Conservation (phyloP, 768 basidiomycete species). For the Lactarius vividus region DNA sequence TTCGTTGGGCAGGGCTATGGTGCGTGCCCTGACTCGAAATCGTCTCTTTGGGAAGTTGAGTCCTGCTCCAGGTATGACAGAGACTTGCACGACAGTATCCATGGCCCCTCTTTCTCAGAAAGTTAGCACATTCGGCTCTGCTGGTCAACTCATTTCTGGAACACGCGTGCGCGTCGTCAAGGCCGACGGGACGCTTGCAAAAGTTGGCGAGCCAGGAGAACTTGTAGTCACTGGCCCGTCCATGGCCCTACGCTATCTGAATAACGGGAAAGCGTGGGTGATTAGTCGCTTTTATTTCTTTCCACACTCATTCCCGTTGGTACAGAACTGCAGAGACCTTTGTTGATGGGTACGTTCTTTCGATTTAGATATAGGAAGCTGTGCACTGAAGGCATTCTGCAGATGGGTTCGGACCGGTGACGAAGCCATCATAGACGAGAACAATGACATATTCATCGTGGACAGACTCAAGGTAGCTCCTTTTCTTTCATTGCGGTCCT, state of each 20-base stretch:
- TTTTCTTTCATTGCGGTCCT: background rate
- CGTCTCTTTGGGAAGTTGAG: background rate
- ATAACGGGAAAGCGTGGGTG: conserved; percentile 59
- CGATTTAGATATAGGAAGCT: background rate
- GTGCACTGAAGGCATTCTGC: background rate
- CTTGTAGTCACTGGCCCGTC: conserved; percentile 46
- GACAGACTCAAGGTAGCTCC: conserved; percentile 54
- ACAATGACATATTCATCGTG: conserved; percentile 56
- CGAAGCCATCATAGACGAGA: conserved; percentile 52
- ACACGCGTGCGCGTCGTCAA: conserved; percentile 51
- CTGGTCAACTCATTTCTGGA: conserved; percentile 48
- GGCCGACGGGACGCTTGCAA: conserved; percentile 50
- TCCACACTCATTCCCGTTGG: background rate
- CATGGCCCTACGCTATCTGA: conserved; percentile 44
- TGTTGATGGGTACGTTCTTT: conserved; percentile 50
- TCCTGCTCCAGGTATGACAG: conserved; percentile 59
- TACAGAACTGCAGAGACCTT: conserved; percentile 67
- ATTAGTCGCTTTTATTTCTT: background rate
- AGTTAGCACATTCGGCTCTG: conserved; percentile 51
- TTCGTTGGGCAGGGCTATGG: conserved; percentile 63
- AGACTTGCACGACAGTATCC: conserved; percentile 51
- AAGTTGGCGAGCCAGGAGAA: conserved; percentile 57
- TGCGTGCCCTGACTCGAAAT: conserved; percentile 26
- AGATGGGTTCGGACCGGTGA: conserved; percentile 73
- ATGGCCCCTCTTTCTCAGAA: conserved; percentile 49